Base-by-base conservation (phyloP, 441 rosid genomes). In the Lepidium campestre region DNA sequence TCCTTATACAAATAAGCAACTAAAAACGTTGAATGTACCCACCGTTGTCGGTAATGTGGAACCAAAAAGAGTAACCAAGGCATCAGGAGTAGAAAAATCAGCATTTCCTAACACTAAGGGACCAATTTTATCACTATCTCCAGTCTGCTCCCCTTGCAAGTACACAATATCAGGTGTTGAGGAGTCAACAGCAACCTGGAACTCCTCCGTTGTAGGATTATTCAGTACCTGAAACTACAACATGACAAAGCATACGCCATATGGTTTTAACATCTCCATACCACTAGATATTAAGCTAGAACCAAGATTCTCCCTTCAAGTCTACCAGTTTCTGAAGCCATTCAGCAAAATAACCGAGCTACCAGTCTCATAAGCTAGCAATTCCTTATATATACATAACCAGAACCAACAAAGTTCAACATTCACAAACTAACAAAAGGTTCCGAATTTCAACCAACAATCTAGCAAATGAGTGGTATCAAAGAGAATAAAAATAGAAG, bases 21-120 rank as follows among this genome's bases (percentile, higher is more conserved):
- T 36, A 54, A 55, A 62, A 36, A 58, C 39, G 46, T 65, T 15
- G 23, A 62, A 44, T 76, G 72, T 59, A 83, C 99, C 78, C 76
- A 94, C 99, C 29, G 93, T 85, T 52, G 86, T 78, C 18, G 98
- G 97, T 82, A 89, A 77, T 62, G 81, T 79, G 60, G 97, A 84
- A 45, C 85, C 86, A 70, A 94, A 88, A 27, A 88, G 81, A 45
- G 81, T 80, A 71, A 89, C 75, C 58, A 94, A 73, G 22, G 80
- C 78, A 62, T 88, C 87, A 13, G 98, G 83, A 61, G 82, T 76
- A 62, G 94, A 86, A 71, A 89, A 75, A 70, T 86, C 93, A 75
- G 65, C 41, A 82, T 82, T 82, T 70, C 84, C 86, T 85, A 83
- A 84, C 42, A 82, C 68, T 54, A 89, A 67, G 42, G 92, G 69